Conservation (phyloP, 441 rosid species). For the Pelargonium hybrid region DNA sequence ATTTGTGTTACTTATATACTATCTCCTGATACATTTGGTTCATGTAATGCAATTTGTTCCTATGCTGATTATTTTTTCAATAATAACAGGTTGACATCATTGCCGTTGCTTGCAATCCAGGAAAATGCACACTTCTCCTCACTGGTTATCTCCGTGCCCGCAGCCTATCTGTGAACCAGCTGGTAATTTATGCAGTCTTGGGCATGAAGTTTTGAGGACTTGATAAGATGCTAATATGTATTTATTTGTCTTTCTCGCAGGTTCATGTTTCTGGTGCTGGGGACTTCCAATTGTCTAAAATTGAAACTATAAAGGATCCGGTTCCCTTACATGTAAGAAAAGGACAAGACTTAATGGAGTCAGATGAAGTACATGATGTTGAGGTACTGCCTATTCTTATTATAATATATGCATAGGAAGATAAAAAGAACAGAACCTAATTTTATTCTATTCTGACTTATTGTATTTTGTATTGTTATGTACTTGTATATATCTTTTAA, state of each 20-base stretch:
- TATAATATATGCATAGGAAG: not conserved
- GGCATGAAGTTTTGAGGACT: constrained; percentile 13
- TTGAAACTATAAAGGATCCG: constrained; percentile 76
- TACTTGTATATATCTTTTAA: not conserved
- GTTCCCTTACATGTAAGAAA: constrained; percentile 56
- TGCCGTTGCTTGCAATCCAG: constrained; percentile 39
- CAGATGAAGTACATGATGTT: constrained; percentile 40
- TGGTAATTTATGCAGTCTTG: constrained; percentile 41
- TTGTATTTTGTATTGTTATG: not conserved
- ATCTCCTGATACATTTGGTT: not conserved
- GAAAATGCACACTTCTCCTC: constrained; percentile 54
- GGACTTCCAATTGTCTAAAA: constrained; percentile 69
- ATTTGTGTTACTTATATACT: not conserved
- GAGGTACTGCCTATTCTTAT: constrained; percentile 34
- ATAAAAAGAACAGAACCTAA: not conserved
- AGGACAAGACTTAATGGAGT: constrained; percentile 57
- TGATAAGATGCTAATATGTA: constrained; percentile 12
- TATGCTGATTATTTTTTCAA: not conserved
- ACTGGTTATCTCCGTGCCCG: constrained; percentile 68
- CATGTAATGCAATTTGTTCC: not conserved
- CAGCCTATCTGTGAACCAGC: constrained; percentile 73
- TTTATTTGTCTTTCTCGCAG: constrained; percentile 28
- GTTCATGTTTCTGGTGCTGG: constrained; percentile 89
- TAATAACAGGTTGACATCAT: constrained; percentile 43
- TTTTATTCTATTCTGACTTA: not conserved